Percentiles rank a stretch among this genome's conserved stretches.
phyloP scores from a whole-genome alignment of 148 eudicot species.

The Beta vulgaris region DNA sequence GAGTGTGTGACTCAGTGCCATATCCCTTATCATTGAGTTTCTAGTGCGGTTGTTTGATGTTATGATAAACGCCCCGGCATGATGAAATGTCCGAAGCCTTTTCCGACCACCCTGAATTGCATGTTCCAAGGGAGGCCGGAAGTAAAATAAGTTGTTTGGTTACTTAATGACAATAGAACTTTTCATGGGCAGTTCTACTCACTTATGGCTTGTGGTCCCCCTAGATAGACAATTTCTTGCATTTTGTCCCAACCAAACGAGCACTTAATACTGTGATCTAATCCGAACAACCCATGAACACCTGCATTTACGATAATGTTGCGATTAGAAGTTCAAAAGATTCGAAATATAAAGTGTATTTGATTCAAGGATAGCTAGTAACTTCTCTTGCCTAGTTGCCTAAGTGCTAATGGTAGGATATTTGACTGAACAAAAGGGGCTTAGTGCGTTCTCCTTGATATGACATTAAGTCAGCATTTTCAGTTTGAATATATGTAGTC shows the following conservation, averaged over 20 bases:
- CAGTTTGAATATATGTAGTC: slow-evolving; percentile 5
- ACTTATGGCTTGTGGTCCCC: too few species aligned
- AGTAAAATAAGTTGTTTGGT: too few species aligned
- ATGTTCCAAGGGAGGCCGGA: slow-evolving; percentile 4
- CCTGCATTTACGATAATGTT: background rate
- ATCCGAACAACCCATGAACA: too few species aligned
- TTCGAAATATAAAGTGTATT: background rate
- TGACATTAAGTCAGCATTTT: background rate
- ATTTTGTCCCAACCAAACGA: too few species aligned
- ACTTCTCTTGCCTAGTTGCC: background rate
- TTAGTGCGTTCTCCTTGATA: background rate
- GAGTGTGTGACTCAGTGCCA: background rate
- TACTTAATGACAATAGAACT: too few species aligned
- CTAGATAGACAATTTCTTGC: too few species aligned
- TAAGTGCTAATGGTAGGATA: background rate
- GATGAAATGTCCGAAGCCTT: background rate
- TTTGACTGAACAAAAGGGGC: background rate
- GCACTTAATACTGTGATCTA: too few species aligned
- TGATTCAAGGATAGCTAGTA: background rate
- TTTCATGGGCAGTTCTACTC: too few species aligned
- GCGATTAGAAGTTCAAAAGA: background rate
- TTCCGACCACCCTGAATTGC: background rate
- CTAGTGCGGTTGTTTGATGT: background rate
- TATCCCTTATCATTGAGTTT: background rate
- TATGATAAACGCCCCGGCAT: background rate